Percentiles rank a stretch among this genome's conserved stretches.
Evolutionary conservation across 2,329 filamentous ascomycete species (phyloP).

Genomic region (Emericellopsis cladophorae): DNA sequence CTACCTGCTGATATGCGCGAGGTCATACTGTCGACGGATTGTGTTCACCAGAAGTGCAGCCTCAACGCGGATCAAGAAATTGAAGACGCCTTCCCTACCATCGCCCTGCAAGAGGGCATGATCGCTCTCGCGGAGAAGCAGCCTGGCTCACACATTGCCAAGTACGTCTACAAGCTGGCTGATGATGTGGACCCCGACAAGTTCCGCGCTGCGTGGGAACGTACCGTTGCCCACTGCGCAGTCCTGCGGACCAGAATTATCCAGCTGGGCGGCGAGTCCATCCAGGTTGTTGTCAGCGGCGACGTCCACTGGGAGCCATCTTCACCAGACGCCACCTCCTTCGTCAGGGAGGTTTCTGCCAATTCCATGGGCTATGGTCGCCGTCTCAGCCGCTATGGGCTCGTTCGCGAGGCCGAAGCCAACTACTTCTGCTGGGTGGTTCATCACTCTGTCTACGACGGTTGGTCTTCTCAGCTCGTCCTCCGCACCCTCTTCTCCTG

Average conservation of each 20-base stretch:
- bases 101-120: constrained; percentile 33
- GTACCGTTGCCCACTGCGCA: constrained; percentile 4
- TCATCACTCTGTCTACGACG: constrained; percentile 3
- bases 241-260: constrained; percentile 9
- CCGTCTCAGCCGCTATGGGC: constrained; percentile 1
- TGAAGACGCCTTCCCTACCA: constrained; percentile 35
- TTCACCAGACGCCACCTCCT: not conserved
- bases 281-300: constrained; percentile 1
- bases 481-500: constrained; percentile 1
- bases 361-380: not conserved
- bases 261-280: constrained; percentile 3
- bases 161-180: constrained; percentile 5
- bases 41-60: constrained; percentile 2
- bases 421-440: not conserved
- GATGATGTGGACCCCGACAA: constrained; percentile 2
- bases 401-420: not conserved
- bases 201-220: constrained; percentile 8
- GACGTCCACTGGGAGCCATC: not conserved
- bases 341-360: not conserved
- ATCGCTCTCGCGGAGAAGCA: constrained; percentile 29
- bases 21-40: not conserved
- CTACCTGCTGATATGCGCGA: not conserved
- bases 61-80: constrained; percentile 9
- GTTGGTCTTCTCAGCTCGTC: not conserved
- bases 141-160: constrained; percentile 8